Base-by-base conservation (phyloP, 768 basidiomycete genomes). In the Cystofilobasidium ferigula region DNA sequence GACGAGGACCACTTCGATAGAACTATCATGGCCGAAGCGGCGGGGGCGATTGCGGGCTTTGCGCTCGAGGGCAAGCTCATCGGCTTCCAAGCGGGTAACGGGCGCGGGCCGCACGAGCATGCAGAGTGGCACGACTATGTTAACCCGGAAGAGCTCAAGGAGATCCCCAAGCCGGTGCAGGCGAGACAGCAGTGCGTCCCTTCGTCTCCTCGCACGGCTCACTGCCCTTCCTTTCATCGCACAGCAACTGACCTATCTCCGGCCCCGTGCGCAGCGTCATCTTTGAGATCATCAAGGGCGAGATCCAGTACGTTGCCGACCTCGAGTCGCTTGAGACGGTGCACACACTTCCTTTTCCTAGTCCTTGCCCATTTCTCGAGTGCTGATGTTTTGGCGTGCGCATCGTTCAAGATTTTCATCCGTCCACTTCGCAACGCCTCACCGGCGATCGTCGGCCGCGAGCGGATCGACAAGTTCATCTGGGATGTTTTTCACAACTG, bases 231-330 rank as follows among this genome's bases (percentile, higher is more conserved):
- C 22, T 53, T 7, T 42, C 35, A 18, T 30, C 36, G 51, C n/a
- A 28, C 65, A n/a, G n/a, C n/a, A n/a, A n/a, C n/a, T n/a, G n/a
- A n/a, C n/a, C n/a, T n/a, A n/a, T n/a, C n/a, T n/a, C n/a, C n/a
- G n/a, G 40, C 22, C 4, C 54, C 62, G 38, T 45, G 57, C 42
- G n/a, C 69, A 91, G 89, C 51, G 85, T 91, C 71, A 91, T 94
- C 59, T 95, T 93, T 72, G 91, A 95, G 78, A 76, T 94, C 69
- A 94, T 95, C 75, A 89, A 94, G 75, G 88, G 88, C 69, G 91
- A 95, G 75, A 94, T 94, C 89, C 84, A 85, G 32, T 95, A 93
- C 73, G 91, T 94, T 32, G 88, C 85, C 71, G 91, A 95, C 79
- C 76, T 95, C 66, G 88, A 91, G 76, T 87, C 85, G 63, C 86